Base-by-base conservation (phyloP, 2,329 filamentous ascomycete species). In the Seiridium cupressi region DNA sequence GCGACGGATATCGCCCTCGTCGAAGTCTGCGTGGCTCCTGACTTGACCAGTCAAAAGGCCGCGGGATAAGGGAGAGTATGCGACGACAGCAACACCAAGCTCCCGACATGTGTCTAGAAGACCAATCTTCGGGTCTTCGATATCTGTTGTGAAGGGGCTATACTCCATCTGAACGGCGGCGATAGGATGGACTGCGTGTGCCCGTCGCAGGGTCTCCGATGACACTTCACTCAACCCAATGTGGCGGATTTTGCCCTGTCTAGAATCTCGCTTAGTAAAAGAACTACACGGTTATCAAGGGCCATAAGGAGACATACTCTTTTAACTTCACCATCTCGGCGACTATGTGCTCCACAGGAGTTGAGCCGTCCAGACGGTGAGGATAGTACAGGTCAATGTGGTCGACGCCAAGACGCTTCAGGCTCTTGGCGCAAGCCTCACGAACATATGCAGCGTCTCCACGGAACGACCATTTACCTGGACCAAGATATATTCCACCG, bases 151-250 rank as follows among this genome's bases (percentile, higher is more conserved):
- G 64, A 83, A 84, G 0, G 78, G 76, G 3, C 74, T 79, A 69
- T 81, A 84, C 64, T 84, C 83, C 53, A 83, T 75, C 70, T 86
- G 81, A n/a, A 81, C 78, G 7, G 78, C 79, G 4, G 77, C 71
- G 57, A 87, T 80, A 5, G 76, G 81, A 60, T 79, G 75, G 3
- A 85, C 72, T 11, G 72, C 74, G 67, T 72, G 67, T 4, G 84
- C 84, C 18, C 82, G 76, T 5, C 79, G 77, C 42, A 86, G 74
- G 0, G 82, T 91, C 88, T 62, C 90, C 84, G 47, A 86, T 81
- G 77, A 79, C 60, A 79, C 73, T 64, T 86, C 84, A 2, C 77
- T 83, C 4, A 88, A 68, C 10, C 85, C 85, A 5, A 88, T 70
- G 68, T 85, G 74, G 59, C 79, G 81, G 68, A 87, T 82, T 68